Evolutionary conservation across 345 rosid genomes (phyloP).

Genomic region (Lenwebbia sp.): DNA sequence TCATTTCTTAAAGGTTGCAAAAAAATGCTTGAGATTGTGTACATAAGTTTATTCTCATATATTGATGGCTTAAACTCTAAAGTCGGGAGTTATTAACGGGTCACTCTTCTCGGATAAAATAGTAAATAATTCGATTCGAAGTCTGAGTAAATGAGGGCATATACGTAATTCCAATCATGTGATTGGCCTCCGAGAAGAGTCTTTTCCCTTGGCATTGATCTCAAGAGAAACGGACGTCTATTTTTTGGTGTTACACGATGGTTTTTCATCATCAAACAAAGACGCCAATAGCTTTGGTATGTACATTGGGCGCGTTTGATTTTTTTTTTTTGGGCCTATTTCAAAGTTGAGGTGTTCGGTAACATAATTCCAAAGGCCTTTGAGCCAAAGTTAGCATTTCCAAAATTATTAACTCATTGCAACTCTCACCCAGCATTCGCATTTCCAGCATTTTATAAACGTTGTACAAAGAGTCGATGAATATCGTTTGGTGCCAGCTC

Average conservation of each 20-base stretch:
- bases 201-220: not conserved
- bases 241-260: not conserved
- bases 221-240: not conserved
- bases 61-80: not conserved
- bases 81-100: not conserved
- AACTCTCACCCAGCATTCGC: too few relatives aligned
- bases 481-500: too few relatives aligned
- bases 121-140: not conserved
- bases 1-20: not conserved
- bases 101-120: not conserved
- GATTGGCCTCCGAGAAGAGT: not conserved
- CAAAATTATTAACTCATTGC: too few relatives aligned
- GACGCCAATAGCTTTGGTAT: not conserved
- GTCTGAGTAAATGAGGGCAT: not conserved
- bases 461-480: too few relatives aligned
- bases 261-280: not conserved
- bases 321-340: not conserved
- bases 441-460: too few relatives aligned
- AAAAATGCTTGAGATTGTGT: too few relatives aligned
- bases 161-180: not conserved
- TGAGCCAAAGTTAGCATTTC: not conserved
- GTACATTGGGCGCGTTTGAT: not conserved
- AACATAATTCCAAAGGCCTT: not conserved
- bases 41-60: too few relatives aligned
- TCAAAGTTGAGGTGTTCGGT: fast-evolving